Evolutionary conservation across 2,329 filamentous ascomycete genomes (phyloP).

Genomic region (Trichoderma simmonsii): DNA sequence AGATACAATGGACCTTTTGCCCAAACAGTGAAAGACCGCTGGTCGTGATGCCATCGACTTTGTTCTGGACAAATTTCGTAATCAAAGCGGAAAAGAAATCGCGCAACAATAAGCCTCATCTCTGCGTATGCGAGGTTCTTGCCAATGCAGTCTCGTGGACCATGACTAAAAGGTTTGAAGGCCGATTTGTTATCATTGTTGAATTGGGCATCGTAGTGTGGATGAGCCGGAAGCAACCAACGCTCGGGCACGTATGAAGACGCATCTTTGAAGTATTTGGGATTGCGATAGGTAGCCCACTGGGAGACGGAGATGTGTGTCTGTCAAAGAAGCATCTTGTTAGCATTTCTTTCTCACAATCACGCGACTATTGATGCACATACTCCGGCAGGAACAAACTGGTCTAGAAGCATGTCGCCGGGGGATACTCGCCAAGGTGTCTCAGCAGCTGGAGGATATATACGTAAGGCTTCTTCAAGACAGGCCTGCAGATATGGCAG

Average conservation of each 20-base stretch:
- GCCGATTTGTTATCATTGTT: conserved; percentile 36
- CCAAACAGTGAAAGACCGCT: too few relatives aligned
- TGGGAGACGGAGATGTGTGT: too few relatives aligned
- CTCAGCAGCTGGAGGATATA: conserved; percentile 36
- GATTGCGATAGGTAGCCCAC: not conserved
- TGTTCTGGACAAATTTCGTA: conserved; percentile 23
- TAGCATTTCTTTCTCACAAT: too few relatives aligned
- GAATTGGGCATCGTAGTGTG: conserved; percentile 37
- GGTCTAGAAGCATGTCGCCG: conserved; percentile 33
- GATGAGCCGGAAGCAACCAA: conserved; percentile 31
- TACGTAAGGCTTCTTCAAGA: conserved; percentile 28
- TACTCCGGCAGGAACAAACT: conserved; percentile 30
- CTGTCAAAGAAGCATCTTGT: too few relatives aligned
- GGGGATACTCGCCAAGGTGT: conserved; percentile 28
- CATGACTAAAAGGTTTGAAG: conserved; percentile 38
- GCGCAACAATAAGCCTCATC: conserved; percentile 45
- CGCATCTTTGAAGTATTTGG: conserved; percentile 42
- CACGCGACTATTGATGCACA: too few relatives aligned
- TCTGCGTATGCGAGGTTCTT: conserved; percentile 44
- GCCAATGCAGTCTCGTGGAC: conserved; percentile 41
- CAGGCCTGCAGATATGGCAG: too few relatives aligned
- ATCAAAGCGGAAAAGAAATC: conserved; percentile 46
- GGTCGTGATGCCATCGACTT: too few relatives aligned
- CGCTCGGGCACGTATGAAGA: conserved; percentile 47
- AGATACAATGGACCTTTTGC: too few relatives aligned